These are phyloP conservation scores for Citrus reticulata DNA, from an alignment of 345 rosid genomes.

Conservation along the genomic window DNA sequence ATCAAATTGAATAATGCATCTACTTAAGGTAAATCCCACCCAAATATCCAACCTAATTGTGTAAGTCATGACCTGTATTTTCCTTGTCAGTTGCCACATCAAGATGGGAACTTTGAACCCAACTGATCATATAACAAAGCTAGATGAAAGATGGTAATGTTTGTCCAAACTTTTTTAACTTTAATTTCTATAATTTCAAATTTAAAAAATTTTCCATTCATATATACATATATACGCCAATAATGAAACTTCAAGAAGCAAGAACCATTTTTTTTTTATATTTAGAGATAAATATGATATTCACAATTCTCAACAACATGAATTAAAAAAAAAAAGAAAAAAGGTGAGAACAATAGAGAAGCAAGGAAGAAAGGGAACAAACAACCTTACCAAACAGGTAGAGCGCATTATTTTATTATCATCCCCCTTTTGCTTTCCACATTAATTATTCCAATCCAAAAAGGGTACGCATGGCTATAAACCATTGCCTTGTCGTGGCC, in stretches of 20 bases:
- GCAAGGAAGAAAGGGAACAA: not conserved
- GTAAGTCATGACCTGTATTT: not conserved
- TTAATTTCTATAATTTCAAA: not conserved
- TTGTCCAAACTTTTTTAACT: not conserved
- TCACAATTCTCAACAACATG: not conserved
- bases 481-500: constrained; percentile 16
- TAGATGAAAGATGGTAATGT: not conserved
- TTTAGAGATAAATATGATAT: too few relatives aligned
- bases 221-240: not conserved
- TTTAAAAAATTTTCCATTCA: too few relatives aligned
- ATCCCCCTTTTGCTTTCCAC: not conserved
- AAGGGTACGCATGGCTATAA: constrained; percentile 2
- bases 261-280: not conserved
- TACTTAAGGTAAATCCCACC: not conserved
- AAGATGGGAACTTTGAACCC: not conserved
- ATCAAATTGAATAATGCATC: not conserved
- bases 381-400: not conserved
- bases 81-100: not conserved
- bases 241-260: not conserved
- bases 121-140: not conserved
- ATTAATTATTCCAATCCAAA: constrained; percentile 9
- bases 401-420: not conserved
- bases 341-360: not conserved
- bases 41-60: not conserved
- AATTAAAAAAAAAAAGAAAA: too few relatives aligned